Conservation (phyloP, 345 rosid genomes). For the Raphanus sativus region DNA sequence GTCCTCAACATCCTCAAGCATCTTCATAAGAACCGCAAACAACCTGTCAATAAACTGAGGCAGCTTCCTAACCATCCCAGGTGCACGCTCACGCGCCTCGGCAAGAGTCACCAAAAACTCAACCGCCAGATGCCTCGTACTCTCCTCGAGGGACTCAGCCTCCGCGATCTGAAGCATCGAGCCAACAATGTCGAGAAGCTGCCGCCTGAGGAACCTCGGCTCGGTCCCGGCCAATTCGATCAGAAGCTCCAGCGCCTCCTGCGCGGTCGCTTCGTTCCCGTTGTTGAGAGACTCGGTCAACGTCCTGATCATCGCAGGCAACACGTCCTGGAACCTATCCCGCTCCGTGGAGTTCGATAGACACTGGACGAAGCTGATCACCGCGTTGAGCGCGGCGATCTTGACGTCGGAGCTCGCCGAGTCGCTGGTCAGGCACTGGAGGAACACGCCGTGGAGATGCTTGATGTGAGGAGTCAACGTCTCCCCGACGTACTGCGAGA, state of each 20-base stretch:
- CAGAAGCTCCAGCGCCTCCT: constrained; percentile 90
- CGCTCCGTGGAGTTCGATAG: constrained; percentile 65
- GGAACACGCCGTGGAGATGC: constrained; percentile 80
- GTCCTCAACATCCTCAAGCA: constrained; percentile 91
- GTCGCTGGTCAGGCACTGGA: constrained; percentile 62
- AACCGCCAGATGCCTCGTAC: constrained; percentile 84
- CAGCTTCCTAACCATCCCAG: constrained; percentile 98
- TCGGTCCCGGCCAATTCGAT: constrained; percentile 97
- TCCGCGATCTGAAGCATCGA: constrained; percentile 97
- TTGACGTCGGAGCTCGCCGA: constrained; percentile 69
- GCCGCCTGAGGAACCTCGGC: constrained; percentile 88
- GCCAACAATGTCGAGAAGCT: constrained; percentile 85
- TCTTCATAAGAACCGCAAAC: constrained; percentile 84
- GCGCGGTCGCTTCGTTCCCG: constrained; percentile 91
- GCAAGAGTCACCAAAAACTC: constrained; percentile 96
- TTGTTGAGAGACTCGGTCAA: constrained; percentile 87
- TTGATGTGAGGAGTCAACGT: constrained; percentile 71
- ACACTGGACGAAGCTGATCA: constrained; percentile 91
- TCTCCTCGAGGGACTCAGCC: constrained; percentile 91
- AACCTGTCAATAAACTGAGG: constrained; percentile 92
- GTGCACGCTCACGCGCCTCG: constrained; percentile 97
- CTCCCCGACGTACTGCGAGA: constrained; percentile 90
- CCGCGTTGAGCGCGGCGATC: constrained; percentile 92
- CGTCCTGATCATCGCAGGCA: constrained; percentile 93
- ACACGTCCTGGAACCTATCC: constrained; percentile 91